phyloP scores from a whole-genome alignment of 352 stramenopile genomes.

The Globisporangium echinulatum region DNA sequence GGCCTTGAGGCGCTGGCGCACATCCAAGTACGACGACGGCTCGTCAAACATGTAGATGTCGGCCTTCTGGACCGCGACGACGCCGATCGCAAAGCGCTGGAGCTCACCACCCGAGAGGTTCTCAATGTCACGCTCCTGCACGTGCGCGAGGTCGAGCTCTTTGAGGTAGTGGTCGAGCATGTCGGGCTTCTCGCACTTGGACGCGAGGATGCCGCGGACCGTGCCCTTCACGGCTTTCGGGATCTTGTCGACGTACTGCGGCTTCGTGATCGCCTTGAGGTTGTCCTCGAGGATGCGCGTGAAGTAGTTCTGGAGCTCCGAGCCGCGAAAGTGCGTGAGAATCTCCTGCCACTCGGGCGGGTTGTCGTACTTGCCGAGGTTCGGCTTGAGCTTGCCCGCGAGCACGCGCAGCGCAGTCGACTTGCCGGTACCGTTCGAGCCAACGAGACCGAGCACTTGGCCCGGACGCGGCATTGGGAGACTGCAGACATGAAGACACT shows the following conservation, averaged over 20 bases:
- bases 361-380: slow-evolving; percentile 95
- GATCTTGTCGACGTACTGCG: slow-evolving; percentile 99
- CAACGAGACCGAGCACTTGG: slow-evolving; percentile 98
- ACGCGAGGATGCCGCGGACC: slow-evolving; percentile 91
- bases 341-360: slow-evolving; percentile 99
- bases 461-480: slow-evolving; percentile 97
- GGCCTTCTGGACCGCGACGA: slow-evolving; percentile 92
- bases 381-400: slow-evolving; percentile 99
- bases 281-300: slow-evolving; percentile 98
- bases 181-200: slow-evolving; percentile 90
- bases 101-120: slow-evolving; percentile 97
- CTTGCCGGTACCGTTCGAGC: slow-evolving; percentile 99
- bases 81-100: slow-evolving; percentile 98
- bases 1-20: slow-evolving; percentile 98
- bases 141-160: slow-evolving; percentile 95
- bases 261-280: slow-evolving; percentile 99
- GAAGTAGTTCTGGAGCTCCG: slow-evolving; percentile 99
- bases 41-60: slow-evolving; percentile 99
- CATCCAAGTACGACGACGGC: slow-evolving; percentile 98
- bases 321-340: slow-evolving; percentile 96
- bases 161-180: slow-evolving; percentile 82
- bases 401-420: slow-evolving; percentile 99
- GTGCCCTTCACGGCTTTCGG: slow-evolving; percentile 94
- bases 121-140: slow-evolving; percentile 95
- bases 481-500: slow-evolving; percentile 6